Base-by-base conservation (phyloP, 148 eudicot genomes). In the Gaultheria prostrata region DNA sequence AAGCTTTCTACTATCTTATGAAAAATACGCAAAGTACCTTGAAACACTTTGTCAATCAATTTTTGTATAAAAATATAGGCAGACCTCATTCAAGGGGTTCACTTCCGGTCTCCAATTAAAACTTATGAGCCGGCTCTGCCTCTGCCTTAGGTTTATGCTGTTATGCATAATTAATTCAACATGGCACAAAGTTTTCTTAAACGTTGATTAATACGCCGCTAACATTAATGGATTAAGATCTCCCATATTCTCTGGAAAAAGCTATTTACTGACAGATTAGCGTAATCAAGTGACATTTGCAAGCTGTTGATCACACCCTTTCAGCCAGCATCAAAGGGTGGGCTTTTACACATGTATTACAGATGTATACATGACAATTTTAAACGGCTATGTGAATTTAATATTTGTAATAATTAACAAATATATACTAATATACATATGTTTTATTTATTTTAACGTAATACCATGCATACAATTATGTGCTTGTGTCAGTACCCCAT, bases 401-500 rank as follows among this genome's bases (percentile, higher is more conserved):
- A 24, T 63, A 10, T 63, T 24, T 24, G 11, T 3, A 63, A 9
- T n/a, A 24, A 63, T n/a, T 63, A 39, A 61, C 3, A 61, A n/a
- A 65, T 65, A 12, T 26, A 11, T 11, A 6, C n/a, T n/a, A n/a
- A n/a, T n/a, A n/a, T n/a, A n/a, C n/a, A n/a, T n/a, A n/a, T n/a
- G n/a, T n/a, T n/a, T 67, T 12, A 65, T 26, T 9, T 28, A 65
- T 59, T 28, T 11, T 12, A 67, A 67, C 11, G 5, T 28, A 28
- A 11, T 67, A 28, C 11, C 72, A 67, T 12, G 33, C 33, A 15
- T 5, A 71, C 35, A 56, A 35, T 35, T 35, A 17, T 71, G 39
- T 71, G 21, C n/a, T 71, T 33, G 48, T 71, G 76, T 71, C 76
- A 71, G 76, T 48, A 71, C 8, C 21, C 76, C 76, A 71, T 33